Percentiles rank a stretch among this genome's conserved stretches.
phyloP scores from a whole-genome alignment of 2,329 filamentous ascomycete species.

The Ascocoryne sarcoides region DNA sequence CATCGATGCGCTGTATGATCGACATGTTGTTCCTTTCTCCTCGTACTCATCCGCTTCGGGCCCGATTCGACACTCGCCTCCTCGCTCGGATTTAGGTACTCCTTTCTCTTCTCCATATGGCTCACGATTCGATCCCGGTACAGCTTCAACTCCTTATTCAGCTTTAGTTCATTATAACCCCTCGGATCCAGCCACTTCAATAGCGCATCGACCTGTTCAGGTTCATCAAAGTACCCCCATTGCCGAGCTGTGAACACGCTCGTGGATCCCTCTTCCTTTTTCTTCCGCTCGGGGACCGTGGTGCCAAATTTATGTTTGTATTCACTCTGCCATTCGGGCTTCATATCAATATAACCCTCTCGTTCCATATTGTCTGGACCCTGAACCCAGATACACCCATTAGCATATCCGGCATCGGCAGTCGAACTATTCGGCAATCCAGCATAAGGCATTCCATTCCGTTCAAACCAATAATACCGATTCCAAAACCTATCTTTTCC shows the following conservation, averaged over 20 bases:
- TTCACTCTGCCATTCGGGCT: slow-evolving; percentile 60
- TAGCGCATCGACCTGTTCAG: slow-evolving; percentile 66
- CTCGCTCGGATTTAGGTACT: slow-evolving; percentile 53
- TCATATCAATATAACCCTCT: slow-evolving; percentile 75
- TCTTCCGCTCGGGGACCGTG: slow-evolving; percentile 78
- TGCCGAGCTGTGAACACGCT: slow-evolving; percentile 68
- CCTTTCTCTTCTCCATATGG: slow-evolving; percentile 72
- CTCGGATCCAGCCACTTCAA: slow-evolving; percentile 83
- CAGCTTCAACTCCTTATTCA: slow-evolving; percentile 74
- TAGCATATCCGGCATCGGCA: slow-evolving; percentile 78
- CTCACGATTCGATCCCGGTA: slow-evolving; percentile 68
- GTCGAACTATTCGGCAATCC: slow-evolving; percentile 86
- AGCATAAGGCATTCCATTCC: slow-evolving; percentile 93
- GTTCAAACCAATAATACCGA: slow-evolving; percentile 98
- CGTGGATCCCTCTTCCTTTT: slow-evolving; percentile 73
- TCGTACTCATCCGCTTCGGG: slow-evolving; percentile 48
- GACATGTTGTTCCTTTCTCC: slow-evolving; percentile 49
- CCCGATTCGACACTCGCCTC: slow-evolving; percentile 33
- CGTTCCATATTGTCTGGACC: slow-evolving; percentile 85
- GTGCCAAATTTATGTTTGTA: slow-evolving; percentile 72
- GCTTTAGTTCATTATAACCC: slow-evolving; percentile 75
- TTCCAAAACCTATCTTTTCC: slow-evolving; percentile 98
- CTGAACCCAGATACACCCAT: slow-evolving; percentile 93
- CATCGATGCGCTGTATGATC: slow-evolving; percentile 48
- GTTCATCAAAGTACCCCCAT: slow-evolving; percentile 87